A percentile compares a stretch with the other conserved stretches of the same genome.
phyloP scores from a whole-genome alignment of 2,329 filamentous ascomycete species.

The Pyrenochaeta sp. region DNA sequence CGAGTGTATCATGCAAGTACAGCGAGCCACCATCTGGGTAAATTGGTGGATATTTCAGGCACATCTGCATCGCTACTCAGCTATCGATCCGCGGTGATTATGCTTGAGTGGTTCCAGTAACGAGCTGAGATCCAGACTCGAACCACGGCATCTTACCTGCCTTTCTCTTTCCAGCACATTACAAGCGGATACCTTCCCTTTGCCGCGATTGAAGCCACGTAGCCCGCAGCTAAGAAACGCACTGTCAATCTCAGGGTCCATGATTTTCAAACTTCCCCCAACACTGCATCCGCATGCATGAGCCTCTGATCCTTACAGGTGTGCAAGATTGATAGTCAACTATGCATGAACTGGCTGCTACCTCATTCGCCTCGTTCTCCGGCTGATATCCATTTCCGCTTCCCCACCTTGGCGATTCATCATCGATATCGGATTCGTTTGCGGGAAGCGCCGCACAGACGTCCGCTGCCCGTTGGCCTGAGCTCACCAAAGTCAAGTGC shows the following conservation, averaged over 20 bases:
- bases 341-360: neutral
- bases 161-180: neutral
- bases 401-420: constrained; percentile 26
- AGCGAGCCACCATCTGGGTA: neutral
- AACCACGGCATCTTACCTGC: neutral
- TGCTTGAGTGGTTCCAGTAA: neutral
- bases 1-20: neutral
- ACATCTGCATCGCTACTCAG: neutral
- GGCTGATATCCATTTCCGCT: constrained; percentile 15
- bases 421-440: constrained; percentile 3
- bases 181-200: neutral
- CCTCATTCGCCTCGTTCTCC: constrained; percentile 10
- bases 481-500: neutral
- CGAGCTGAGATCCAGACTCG: neutral
- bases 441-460: constrained; percentile 17
- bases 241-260: neutral
- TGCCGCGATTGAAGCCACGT: constrained; percentile 18
- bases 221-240: constrained; percentile 4
- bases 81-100: neutral
- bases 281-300: constrained; percentile 10
- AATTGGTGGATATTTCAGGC: neutral
- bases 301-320: constrained; percentile 7
- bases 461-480: neutral
- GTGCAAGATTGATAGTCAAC: neutral
- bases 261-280: neutral